Conservation (phyloP, 768 basidiomycete species). For the Podaxis carcinomalis region DNA sequence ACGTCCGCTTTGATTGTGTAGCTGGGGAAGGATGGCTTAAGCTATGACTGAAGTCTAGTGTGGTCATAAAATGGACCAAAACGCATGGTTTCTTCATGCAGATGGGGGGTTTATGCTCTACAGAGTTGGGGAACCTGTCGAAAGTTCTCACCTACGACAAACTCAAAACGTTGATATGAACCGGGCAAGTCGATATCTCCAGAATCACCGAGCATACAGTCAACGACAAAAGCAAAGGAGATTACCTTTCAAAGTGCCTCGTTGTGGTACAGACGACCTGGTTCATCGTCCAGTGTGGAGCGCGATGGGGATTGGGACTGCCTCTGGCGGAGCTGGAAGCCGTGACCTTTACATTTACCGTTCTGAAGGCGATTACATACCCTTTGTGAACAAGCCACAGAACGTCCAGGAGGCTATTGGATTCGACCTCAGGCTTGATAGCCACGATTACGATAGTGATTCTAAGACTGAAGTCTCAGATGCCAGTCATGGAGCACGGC, state of each 20-base stretch:
- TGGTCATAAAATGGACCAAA: constrained; percentile 10
- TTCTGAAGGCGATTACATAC: background rate
- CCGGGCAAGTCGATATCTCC: constrained; percentile 8
- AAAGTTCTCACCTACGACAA: constrained; percentile 4
- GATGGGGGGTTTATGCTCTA: constrained; percentile 14
- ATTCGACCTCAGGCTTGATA: background rate
- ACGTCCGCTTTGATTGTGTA: too few species aligned
- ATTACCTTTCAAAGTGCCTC: constrained; percentile 20
- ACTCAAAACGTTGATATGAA: background rate
- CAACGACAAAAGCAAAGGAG: constrained; percentile 22
- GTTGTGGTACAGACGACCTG: constrained; percentile 19
- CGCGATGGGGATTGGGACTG: background rate
- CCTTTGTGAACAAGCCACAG: constrained; percentile 2
- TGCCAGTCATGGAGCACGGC: background rate
- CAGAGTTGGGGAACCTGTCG: background rate
- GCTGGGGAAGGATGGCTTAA: too few species aligned
- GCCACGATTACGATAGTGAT: background rate
- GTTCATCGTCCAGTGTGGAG: constrained; percentile 15
- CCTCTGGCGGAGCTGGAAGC: constrained; percentile 3
- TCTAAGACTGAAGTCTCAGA: background rate
- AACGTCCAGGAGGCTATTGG: background rate
- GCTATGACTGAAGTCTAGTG: too few species aligned
- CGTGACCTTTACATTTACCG: background rate
- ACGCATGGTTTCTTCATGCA: constrained; percentile 14
- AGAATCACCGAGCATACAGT: constrained; percentile 16